Conservation (phyloP, 208 protist species). For the Trypanosoma cruzi region DNA sequence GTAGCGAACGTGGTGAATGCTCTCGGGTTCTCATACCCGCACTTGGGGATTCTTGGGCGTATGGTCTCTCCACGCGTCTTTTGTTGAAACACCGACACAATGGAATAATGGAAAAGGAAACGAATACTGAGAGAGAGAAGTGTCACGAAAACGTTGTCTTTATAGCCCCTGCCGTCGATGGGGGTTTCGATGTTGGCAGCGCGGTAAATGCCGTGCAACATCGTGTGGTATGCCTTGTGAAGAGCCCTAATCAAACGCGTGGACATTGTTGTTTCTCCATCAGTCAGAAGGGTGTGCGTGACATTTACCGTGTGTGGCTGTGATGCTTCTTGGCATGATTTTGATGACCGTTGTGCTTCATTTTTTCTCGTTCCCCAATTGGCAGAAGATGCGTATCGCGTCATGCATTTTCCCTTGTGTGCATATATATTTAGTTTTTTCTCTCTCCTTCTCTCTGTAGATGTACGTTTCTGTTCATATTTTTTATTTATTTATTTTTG, state of each 20-base stretch:
- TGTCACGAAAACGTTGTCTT: constrained; percentile 30
- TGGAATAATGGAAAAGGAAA: constrained; percentile 11
- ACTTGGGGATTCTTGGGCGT: constrained; percentile 73
- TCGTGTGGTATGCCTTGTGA: constrained; percentile 72
- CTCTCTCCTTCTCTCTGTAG: constrained; percentile 11
- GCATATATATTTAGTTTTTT: constrained; percentile 13
- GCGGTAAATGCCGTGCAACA: constrained; percentile 45
- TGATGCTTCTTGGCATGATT: constrained; percentile 4
- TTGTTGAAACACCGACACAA: constrained; percentile 75
- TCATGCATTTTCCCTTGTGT: background rate
- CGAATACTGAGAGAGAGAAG: background rate
- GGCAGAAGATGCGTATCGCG: background rate
- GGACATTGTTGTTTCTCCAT: constrained; percentile 71
- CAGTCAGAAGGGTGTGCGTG: constrained; percentile 68
- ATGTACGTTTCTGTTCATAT: constrained; percentile 1
- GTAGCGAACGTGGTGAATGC: background rate
- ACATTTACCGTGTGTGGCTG: constrained; percentile 28
- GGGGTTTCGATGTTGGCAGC: background rate
- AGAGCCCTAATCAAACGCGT: constrained; percentile 36
- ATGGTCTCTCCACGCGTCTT: constrained; percentile 51
- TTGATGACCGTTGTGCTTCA: background rate
- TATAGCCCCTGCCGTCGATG: background rate
- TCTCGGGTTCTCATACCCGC: constrained; percentile 55
- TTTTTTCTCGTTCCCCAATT: constrained; percentile 15
- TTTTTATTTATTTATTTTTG: constrained; percentile 2